Evolutionary conservation across 2,329 filamentous ascomycete species (phyloP).

Genomic region (Onygena corvina): DNA sequence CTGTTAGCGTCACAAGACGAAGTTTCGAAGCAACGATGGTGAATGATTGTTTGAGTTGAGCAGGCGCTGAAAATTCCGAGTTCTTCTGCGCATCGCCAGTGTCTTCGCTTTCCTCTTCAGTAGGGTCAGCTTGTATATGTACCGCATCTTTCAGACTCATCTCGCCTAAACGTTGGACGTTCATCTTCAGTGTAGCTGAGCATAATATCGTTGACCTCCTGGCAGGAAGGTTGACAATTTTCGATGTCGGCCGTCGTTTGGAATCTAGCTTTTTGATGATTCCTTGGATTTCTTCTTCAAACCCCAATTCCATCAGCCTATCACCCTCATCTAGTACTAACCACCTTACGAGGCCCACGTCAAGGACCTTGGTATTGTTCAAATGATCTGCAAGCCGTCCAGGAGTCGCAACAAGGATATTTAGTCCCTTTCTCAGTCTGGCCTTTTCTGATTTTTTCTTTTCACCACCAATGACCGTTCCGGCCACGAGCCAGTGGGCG

Average conservation of each 20-base stretch:
- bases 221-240: constrained; percentile 55
- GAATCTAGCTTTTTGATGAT: constrained; percentile 70
- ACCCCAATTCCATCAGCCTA: constrained; percentile 94
- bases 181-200: constrained; percentile 96
- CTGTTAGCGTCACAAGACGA: constrained; percentile 74
- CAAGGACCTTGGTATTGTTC: constrained; percentile 78
- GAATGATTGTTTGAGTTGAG: constrained; percentile 89
- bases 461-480: constrained; percentile 64
- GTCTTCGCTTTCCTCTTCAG: constrained; percentile 42
- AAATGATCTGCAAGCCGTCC: constrained; percentile 85
- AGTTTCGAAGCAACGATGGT: constrained; percentile 79
- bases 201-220: constrained; percentile 77
- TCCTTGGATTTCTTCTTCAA: constrained; percentile 82
- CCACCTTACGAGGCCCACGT: constrained; percentile 84
- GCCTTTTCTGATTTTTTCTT: constrained; percentile 79
- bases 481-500: constrained; percentile 86
- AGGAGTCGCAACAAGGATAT: constrained; percentile 89
- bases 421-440: constrained; percentile 82
- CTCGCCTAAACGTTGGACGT: constrained; percentile 83
- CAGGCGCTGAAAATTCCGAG: constrained; percentile 63
- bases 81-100: constrained; percentile 39
- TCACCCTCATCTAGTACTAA: constrained; percentile 91
- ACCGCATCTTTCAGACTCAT: constrained; percentile 89
- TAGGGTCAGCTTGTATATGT: constrained; percentile 61
- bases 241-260: constrained; percentile 46